Base-by-base conservation (phyloP, 352 stramenopile species). In the Globisporangium carolinianum region DNA sequence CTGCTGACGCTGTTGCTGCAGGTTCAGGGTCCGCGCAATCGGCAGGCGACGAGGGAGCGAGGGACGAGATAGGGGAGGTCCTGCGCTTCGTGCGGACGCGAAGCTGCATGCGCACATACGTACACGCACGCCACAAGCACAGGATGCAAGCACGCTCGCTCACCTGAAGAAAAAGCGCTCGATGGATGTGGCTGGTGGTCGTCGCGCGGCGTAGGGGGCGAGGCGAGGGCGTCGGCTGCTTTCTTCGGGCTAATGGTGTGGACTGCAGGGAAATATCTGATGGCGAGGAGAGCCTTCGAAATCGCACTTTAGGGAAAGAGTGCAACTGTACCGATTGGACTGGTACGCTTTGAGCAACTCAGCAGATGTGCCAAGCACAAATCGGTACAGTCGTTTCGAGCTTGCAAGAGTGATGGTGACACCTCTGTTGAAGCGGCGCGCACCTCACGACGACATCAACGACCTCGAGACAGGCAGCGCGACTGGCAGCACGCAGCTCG, bases 181-280 rank as follows among this genome's bases (percentile, higher is more conserved):
- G 58, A 41, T 54, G 58, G 55, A 53, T 64, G 51, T 64, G 58
- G 58, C 51, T 58, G 58, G 58, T 36, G 39, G 32, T 49, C 45
- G 45, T 49, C 45, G 45, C 45, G 55, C 51, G 55, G 46, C 24
- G 24, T 3, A 32, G 24, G 24, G 24, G 24, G 24, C 24, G 32
- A 9, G 45, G 15, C n/a, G 54, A 17, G 11, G 45, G 55, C 55
- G 48, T 10, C 37, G 6, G 47, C 47, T 51, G 58, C 58, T 54
- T 53, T 24, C 57, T 43, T 17, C 18, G n/a, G 17, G 11, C 32
- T 7, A 47, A 8, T 6, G 17, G 35, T 55, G 47, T 11, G 45
- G 46, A 46, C 42, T 42, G 47, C 52, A 58, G 24, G 2, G 67
- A 76, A 76, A 77, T 70, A 70, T 79, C 63, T 74, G 56, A 63